Base-by-base conservation (phyloP, 768 basidiomycete genomes). In the Mrakia blollopis region DNA sequence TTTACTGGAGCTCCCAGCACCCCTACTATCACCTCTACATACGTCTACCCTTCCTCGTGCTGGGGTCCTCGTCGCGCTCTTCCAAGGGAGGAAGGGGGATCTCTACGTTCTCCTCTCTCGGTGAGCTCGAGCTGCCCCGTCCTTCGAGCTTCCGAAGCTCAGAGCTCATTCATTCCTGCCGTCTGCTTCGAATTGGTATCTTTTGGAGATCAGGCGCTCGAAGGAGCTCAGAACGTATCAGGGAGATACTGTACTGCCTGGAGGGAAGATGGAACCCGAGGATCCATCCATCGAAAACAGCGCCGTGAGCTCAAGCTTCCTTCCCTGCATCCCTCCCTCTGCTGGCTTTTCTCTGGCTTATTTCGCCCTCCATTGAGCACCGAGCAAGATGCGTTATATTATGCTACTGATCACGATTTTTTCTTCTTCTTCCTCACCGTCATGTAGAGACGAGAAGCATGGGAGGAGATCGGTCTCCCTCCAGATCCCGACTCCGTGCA, bases 401-500 rank as follows among this genome's bases (percentile, higher is more conserved):
- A 1, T 2, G 21, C 10, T 23, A 21, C 70, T 72, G 41, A 28
- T 70, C 32, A 16, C 18, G 30, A 11, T 28, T 52, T n/a, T 41
- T 6, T 35, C 8, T 32, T 25, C 28, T 16, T 37, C 11, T 28
- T 32, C 1, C 2, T 16, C 5, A 3, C 14, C 5, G 1, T 57
- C 30, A 13, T 7, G 11, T 44, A 74, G 73, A n/a, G 75, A 23
- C 67, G 75, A 16, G 75, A 76, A 57, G 75, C 75, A 2, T 76
- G 41, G 41, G 75, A 76, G 39, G 75, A 76, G 16, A 70, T 61
- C 2, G 69, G 57, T n/a, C 57, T 76, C 28, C 75, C 75, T 8
- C 52, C 65, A 14, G 73, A 74, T 39, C 69, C 47, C 18, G 37
- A 41, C 0, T 4, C 41, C 13, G 50, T 70, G 8, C 16, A 5